Conservation (phyloP, 139 green algal species). For the Zygnema cylindricum region DNA sequence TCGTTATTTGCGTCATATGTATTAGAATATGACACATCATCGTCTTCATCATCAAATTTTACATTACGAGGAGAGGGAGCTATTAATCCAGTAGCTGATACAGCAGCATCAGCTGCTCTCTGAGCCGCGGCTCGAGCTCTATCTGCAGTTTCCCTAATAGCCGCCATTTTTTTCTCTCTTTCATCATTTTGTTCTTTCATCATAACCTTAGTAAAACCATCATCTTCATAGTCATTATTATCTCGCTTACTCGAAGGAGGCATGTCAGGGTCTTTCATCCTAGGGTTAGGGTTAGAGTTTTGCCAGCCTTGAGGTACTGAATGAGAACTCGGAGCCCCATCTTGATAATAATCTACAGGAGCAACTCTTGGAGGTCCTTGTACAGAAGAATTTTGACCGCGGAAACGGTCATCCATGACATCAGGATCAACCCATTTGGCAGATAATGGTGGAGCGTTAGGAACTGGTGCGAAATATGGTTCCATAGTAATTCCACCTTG, state of each 20-base stretch:
- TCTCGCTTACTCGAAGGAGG: neutral
- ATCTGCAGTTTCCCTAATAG: slow-evolving; percentile 29
- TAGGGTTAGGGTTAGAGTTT: too few relatives aligned
- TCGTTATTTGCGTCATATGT: neutral
- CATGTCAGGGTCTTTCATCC: neutral
- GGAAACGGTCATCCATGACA: neutral
- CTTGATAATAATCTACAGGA: neutral
- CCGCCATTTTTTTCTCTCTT: slow-evolving; percentile 32
- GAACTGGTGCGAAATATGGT: neutral
- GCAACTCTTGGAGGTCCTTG: neutral
- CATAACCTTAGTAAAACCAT: neutral
- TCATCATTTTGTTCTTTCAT: slow-evolving; percentile 19
- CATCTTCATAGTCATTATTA: slow-evolving; percentile 5
- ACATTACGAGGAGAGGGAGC: too few relatives aligned
- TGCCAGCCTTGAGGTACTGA: too few relatives aligned
- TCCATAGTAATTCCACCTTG: neutral
- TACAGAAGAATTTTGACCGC: neutral
- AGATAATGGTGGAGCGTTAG: neutral
- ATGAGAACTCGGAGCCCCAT: neutral
- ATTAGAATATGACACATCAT: neutral
- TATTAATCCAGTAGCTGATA: neutral
- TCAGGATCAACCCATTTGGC: neutral
- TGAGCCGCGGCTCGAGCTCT: slow-evolving; percentile 9
- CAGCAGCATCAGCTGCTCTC: slow-evolving; percentile 20
- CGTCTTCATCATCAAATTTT: neutral